Percentiles rank a stretch among this genome's conserved stretches.
phyloP scores from a whole-genome alignment of 2,329 filamentous ascomycete genomes.

The Sporothrix phasma region DNA sequence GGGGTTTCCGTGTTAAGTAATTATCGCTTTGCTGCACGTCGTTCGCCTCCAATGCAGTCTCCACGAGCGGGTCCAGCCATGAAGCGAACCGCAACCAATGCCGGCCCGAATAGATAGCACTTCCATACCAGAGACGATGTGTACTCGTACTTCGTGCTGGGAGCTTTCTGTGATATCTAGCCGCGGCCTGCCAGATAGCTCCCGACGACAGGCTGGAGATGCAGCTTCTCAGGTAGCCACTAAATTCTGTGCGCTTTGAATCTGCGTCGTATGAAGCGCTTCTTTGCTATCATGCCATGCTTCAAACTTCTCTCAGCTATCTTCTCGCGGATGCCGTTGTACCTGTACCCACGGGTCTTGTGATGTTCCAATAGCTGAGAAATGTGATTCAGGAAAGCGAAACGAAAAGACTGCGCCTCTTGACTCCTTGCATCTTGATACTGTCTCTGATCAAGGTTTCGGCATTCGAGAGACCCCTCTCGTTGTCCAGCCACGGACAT shows the following conservation, averaged over 20 bases:
- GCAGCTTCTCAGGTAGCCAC: not conserved
- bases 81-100: not conserved
- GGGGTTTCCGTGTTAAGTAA: not conserved
- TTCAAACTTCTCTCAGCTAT: not conserved
- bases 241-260: not conserved
- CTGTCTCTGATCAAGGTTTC: not conserved
- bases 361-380: not conserved
- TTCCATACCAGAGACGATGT: not conserved
- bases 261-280: not conserved
- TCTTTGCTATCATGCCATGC: not conserved
- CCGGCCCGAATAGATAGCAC: not conserved
- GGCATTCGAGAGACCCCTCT: too few relatives aligned
- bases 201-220: too few relatives aligned
- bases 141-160: too few relatives aligned
- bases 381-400: not conserved
- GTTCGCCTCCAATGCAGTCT: not conserved
- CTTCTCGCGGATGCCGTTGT: too few relatives aligned
- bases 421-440: not conserved
- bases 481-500: too few relatives aligned
- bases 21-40: not conserved
- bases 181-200: not conserved
- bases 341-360: not conserved
- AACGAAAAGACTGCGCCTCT: not conserved
- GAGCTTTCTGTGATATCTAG: not conserved
- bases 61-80: not conserved